Conservation (phyloP, 805 yeast genomes). For the Scheffersomyces spartinae region DNA sequence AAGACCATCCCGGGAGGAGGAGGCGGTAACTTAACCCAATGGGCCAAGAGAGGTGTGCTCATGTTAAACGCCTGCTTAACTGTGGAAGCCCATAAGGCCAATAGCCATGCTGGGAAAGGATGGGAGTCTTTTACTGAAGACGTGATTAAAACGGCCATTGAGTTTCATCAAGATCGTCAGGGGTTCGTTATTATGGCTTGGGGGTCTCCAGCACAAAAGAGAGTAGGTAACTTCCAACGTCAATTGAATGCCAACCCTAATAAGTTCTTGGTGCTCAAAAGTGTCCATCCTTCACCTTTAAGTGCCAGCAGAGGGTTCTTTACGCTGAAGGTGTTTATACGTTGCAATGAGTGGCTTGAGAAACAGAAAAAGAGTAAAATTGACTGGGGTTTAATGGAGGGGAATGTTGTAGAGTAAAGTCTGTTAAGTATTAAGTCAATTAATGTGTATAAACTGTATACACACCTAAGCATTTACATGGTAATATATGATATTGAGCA, state of each 20-base stretch:
- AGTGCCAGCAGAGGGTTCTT: conserved; percentile 83
- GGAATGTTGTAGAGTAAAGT: conserved; percentile 11
- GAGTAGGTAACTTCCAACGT: conserved; percentile 30
- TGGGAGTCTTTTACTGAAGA: conserved; percentile 87
- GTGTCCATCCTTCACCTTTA: conserved; percentile 93
- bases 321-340: conserved; percentile 58
- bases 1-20: conserved; percentile 24
- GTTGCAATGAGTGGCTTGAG: conserved; percentile 69
- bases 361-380: conserved; percentile 29
- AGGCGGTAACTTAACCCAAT: conserved; percentile 60
- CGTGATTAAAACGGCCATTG: conserved; percentile 43
- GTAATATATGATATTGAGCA: too few relatives aligned
- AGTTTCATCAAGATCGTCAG: conserved; percentile 29
- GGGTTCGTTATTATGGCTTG: conserved; percentile 72
- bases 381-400: conserved; percentile 48
- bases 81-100: conserved; percentile 86
- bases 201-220: conserved; percentile 66
- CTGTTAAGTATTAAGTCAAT: too few relatives aligned
- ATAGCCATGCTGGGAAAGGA: conserved; percentile 81
- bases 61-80: conserved; percentile 82
- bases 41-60: conserved; percentile 86
- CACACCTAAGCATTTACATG: too few relatives aligned
- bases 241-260: conserved; percentile 13
- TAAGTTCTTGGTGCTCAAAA: conserved; percentile 42
- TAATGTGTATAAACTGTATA: too few relatives aligned